Percentiles rank a stretch among this genome's conserved stretches.
Conservation (phyloP, 108 stramenopile genomes). For the Pelagomonas calceolata region DNA sequence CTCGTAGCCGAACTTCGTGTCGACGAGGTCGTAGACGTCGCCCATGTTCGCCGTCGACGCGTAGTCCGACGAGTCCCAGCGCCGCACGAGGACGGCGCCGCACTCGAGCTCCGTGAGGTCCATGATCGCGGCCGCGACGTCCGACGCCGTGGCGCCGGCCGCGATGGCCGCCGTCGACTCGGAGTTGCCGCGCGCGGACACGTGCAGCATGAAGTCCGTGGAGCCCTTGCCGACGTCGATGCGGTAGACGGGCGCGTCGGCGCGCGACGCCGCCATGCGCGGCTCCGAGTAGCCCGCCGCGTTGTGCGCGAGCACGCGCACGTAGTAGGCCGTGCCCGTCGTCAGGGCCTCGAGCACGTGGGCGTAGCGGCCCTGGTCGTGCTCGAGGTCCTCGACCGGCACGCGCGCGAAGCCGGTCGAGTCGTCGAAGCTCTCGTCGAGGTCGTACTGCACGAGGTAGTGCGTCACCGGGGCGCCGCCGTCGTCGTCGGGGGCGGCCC, state of each 20-base stretch:
- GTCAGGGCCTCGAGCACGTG: conserved; percentile 43
- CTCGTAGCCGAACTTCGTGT: no score
- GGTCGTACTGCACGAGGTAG: conserved; percentile 38
- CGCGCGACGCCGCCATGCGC: not conserved
- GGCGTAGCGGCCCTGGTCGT: not conserved
- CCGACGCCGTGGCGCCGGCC: not conserved
- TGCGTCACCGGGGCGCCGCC: conserved; percentile 30
- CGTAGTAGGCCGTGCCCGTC: conserved; percentile 53
- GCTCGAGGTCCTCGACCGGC: not conserved
- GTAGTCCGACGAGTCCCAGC: not conserved
- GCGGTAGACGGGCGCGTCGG: not conserved
- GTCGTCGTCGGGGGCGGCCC: conserved; percentile 21
- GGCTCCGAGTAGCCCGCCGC: conserved; percentile 35
- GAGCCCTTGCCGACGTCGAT: not conserved
- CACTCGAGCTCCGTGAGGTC: no score
- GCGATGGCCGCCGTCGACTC: not conserved
- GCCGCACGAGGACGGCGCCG: conserved; percentile 1
- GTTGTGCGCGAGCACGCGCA: conserved; percentile 56
- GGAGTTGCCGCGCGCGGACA: no score
- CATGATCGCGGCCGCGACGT: not conserved
- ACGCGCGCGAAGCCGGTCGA: conserved; percentile 5
- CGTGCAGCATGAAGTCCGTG: not conserved
- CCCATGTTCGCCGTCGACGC: not conserved
- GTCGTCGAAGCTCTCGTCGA: conserved; percentile 25
- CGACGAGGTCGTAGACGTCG: no score